These are phyloP conservation scores for Elsinoe necatrix DNA, from an alignment of 2,329 filamentous ascomycete species.

Conservation along the genomic window DNA sequence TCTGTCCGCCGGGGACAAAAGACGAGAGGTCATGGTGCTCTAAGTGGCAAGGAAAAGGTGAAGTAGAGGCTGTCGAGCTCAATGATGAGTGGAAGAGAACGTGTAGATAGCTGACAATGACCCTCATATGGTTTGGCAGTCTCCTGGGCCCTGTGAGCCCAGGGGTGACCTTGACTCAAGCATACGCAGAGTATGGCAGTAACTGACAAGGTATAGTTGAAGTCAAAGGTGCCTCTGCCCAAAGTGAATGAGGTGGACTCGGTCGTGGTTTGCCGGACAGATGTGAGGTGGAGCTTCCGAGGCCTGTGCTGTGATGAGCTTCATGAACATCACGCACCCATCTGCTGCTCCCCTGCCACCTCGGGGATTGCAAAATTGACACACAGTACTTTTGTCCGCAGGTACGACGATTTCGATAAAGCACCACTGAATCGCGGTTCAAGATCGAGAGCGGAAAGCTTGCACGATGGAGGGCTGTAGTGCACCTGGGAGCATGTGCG, in stretches of 20 bases:
- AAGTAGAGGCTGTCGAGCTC: too few relatives aligned
- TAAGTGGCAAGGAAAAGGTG: too few relatives aligned
- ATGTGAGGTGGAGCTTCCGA: not conserved
- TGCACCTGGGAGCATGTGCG: too few relatives aligned
- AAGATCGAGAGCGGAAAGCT: too few relatives aligned
- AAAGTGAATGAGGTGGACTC: not conserved
- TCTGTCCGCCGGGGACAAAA: not conserved
- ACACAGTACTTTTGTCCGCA: too few relatives aligned
- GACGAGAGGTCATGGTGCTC: not conserved
- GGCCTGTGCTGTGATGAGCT: slow-evolving; percentile 4
- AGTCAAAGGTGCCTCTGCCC: not conserved
- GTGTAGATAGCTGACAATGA: not conserved
- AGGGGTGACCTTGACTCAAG: not conserved
- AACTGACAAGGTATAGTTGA: not conserved
- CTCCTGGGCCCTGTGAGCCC: not conserved
- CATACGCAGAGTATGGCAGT: not conserved
- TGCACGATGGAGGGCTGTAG: too few relatives aligned
- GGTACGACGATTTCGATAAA: not conserved
- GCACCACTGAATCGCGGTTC: too few relatives aligned
- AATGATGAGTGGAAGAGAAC: not conserved
- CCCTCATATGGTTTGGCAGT: not conserved
- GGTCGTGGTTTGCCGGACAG: not conserved
- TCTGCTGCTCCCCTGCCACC: not conserved
- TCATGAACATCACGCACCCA: slow-evolving; percentile 5
- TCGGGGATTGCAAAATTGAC: not conserved